A percentile compares a stretch with the other conserved stretches of the same genome.
These are phyloP conservation scores for Emergomyces orientalis DNA, from an alignment of 2,329 filamentous ascomycete species.

Conservation along the genomic window DNA sequence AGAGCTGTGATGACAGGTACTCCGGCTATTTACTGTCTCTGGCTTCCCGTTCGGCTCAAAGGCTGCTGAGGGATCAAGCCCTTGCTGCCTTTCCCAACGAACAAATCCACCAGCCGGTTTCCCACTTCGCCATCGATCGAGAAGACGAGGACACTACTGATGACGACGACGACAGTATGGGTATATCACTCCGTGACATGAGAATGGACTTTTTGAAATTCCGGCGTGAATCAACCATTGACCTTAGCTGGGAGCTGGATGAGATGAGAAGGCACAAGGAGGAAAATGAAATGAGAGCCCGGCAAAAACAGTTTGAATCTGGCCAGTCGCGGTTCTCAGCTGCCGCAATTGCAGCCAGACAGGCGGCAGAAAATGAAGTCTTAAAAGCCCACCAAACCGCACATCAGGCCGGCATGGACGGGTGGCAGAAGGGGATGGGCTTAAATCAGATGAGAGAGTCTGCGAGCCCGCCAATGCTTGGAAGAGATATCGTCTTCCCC, in stretches of 20 bases:
- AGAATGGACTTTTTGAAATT: constrained; percentile 25
- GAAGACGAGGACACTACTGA: constrained; percentile 31
- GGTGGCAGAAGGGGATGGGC: constrained; percentile 19
- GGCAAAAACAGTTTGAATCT: constrained; percentile 17
- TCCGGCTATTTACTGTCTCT: constrained; percentile 69
- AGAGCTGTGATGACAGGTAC: constrained; percentile 65
- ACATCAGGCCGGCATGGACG: background rate
- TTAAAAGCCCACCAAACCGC: constrained; percentile 2
- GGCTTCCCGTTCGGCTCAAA: constrained; percentile 69
- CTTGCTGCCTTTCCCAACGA: constrained; percentile 43
- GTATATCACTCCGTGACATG: constrained; percentile 21
- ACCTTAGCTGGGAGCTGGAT: constrained; percentile 61
- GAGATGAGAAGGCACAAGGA: constrained; percentile 73
- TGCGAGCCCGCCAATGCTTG: constrained; percentile 75
- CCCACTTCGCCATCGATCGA: constrained; percentile 40
- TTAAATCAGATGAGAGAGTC: constrained; percentile 45
- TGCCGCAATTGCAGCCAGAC: constrained; percentile 22
- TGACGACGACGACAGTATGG: constrained; percentile 20
- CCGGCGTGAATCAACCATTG: constrained; percentile 36
- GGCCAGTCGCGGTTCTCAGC: constrained; percentile 24
- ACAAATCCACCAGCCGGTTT: constrained; percentile 37
- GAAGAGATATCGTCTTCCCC: constrained; percentile 69
- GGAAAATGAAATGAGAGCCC: constrained; percentile 44
- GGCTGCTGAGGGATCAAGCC: constrained; percentile 61
- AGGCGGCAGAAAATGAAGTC: constrained; percentile 13